These are phyloP conservation scores for Colletotrichum musicola DNA, from an alignment of 2,329 filamentous ascomycete species.

Conservation along the genomic window DNA sequence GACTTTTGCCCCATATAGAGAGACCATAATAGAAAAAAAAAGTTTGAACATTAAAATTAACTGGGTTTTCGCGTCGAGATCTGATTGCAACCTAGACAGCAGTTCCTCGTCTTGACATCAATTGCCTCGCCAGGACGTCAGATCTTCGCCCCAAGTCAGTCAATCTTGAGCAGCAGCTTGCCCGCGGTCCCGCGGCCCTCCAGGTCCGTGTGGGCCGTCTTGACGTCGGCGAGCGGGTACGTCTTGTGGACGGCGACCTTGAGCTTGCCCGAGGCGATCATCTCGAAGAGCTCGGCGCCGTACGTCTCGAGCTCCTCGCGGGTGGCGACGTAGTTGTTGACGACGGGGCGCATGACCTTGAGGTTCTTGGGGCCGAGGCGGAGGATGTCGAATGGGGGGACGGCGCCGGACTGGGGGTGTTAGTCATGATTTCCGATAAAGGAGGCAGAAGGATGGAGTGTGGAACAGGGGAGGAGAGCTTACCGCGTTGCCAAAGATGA, in stretches of 20 bases:
- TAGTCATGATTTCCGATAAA: too few species aligned
- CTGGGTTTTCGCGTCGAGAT: too few species aligned
- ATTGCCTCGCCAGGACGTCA: too few species aligned
- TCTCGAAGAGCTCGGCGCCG: slow-evolving; percentile 77
- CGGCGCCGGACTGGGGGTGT: slow-evolving; percentile 69
- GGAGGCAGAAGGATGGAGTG: too few species aligned
- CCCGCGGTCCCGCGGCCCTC: slow-evolving; percentile 86
- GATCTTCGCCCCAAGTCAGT: slow-evolving; percentile 41
- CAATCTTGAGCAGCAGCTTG: slow-evolving; percentile 81
- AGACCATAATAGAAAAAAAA: slow-evolving; percentile 18
- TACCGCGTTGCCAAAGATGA: slow-evolving; percentile 84
- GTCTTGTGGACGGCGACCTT: slow-evolving; percentile 80
- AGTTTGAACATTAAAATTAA: slow-evolving; percentile 10
- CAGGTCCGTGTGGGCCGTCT: slow-evolving; percentile 80
- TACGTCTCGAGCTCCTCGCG: slow-evolving; percentile 80
- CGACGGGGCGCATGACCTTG: slow-evolving; percentile 79
- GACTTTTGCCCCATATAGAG: slow-evolving; percentile 23
- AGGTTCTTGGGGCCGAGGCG: slow-evolving; percentile 80
- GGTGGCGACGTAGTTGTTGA: slow-evolving; percentile 78
- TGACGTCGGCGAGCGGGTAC: slow-evolving; percentile 81
- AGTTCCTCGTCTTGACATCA: too few species aligned
- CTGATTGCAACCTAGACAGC: too few species aligned
- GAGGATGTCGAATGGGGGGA: slow-evolving; percentile 72
- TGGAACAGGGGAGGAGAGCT: slow-evolving; percentile 50
- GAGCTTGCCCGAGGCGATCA: slow-evolving; percentile 77